These are phyloP conservation scores for Colletotrichum graminicola DNA, from an alignment of 2,329 filamentous ascomycete species.

Conservation along the genomic window DNA sequence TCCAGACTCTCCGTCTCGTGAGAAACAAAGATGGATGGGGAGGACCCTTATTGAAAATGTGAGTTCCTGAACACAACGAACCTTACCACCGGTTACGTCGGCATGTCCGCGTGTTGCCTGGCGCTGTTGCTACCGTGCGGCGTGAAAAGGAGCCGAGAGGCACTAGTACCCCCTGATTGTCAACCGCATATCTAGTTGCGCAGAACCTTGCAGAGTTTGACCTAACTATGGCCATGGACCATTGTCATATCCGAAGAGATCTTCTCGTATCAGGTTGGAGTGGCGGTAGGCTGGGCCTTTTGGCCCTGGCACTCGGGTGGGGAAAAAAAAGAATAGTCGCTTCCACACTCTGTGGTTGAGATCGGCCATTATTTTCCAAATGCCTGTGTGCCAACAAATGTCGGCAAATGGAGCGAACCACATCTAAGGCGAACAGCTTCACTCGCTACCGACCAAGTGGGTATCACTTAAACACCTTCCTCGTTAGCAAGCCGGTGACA, in stretches of 20 bases:
- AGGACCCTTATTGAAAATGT: slow-evolving; percentile 35
- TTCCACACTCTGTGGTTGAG: too few species aligned
- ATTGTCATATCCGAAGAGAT: slow-evolving; percentile 27
- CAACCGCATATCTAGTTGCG: slow-evolving; percentile 6
- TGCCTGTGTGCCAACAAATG: slow-evolving; percentile 13
- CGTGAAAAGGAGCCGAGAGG: slow-evolving; percentile 4
- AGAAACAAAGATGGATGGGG: slow-evolving; percentile 19
- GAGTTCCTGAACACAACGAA: slow-evolving; percentile 1
- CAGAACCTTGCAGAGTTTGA: slow-evolving; percentile 15
- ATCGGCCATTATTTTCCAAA: too few species aligned
- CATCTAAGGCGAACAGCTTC: slow-evolving; percentile 36
- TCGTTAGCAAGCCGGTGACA: slow-evolving; percentile 29
- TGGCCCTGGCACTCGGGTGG: background rate
- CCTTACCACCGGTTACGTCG: background rate
- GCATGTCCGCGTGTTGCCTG: background rate
- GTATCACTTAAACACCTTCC: slow-evolving; percentile 1
- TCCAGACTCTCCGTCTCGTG: slow-evolving; percentile 22
- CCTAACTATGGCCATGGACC: slow-evolving; percentile 7
- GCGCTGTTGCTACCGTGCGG: slow-evolving; percentile 11
- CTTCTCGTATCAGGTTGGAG: slow-evolving; percentile 10
- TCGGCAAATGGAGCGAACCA: slow-evolving; percentile 32
- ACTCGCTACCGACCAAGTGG: slow-evolving; percentile 10
- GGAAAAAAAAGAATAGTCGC: too few species aligned
- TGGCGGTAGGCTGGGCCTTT: slow-evolving; percentile 8
- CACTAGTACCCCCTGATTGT: slow-evolving; percentile 26